A percentile compares a stretch with the other conserved stretches of the same genome.
Evolutionary conservation across 2,329 filamentous ascomycete genomes (phyloP).

Genomic region (Diaporthe sp.): DNA sequence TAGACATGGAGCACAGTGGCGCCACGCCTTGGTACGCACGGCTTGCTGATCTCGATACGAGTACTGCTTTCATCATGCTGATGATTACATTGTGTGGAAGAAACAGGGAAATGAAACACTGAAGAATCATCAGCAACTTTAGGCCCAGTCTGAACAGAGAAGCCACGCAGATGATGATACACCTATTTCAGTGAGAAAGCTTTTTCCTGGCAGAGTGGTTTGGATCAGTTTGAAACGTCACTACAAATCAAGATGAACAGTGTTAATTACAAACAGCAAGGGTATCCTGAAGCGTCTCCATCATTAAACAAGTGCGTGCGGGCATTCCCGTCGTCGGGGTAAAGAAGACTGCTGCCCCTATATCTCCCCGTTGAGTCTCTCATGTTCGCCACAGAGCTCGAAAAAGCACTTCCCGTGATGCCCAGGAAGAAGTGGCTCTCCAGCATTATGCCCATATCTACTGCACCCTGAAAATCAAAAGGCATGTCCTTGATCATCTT

Average conservation of each 20-base stretch:
- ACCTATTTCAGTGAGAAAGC: not conserved
- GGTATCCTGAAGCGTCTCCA: constrained; percentile 44
- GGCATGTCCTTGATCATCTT: constrained; percentile 43
- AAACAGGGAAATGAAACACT: no score
- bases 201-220: no score
- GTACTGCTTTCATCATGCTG: no score
- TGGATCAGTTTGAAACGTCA: not conserved
- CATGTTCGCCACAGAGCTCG: constrained; percentile 44
- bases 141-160: no score
- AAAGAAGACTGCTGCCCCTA: constrained; percentile 44
- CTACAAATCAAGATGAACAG: not conserved
- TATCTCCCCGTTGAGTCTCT: constrained; percentile 47
- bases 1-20: not conserved
- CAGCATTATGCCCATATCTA: constrained; percentile 48
- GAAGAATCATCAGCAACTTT: no score
- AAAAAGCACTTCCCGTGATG: constrained; percentile 47
- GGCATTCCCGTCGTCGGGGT: constrained; percentile 45
- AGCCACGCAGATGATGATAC: not conserved
- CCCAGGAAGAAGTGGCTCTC: constrained; percentile 47
- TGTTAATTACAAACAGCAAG: constrained; percentile 45
- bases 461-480: constrained; percentile 48
- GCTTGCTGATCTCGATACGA: not conserved
- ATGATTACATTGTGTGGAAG: no score
- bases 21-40: constrained; percentile 6
- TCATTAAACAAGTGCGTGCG: constrained; percentile 48